Percentiles rank a stretch among this genome's conserved stretches.
Evolutionary conservation across 2,329 filamentous ascomycete species (phyloP).

Genomic region (Rutstroemia sp.): DNA sequence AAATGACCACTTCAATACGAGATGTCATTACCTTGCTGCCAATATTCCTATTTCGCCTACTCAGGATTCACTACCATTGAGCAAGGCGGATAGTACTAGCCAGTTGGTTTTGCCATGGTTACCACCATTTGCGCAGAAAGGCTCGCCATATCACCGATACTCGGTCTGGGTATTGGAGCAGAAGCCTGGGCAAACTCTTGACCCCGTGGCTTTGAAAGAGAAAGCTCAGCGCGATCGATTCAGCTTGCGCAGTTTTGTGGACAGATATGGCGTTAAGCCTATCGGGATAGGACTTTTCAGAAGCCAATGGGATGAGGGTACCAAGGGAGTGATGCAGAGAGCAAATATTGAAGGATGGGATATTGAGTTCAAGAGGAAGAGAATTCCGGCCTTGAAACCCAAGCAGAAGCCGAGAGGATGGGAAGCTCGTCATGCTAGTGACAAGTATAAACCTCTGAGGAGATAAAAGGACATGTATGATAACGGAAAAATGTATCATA

Average conservation of each 20-base stretch:
- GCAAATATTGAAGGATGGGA: conserved; percentile 68
- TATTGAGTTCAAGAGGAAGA: conserved; percentile 77
- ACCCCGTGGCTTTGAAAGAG: conserved; percentile 49
- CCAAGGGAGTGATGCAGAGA: conserved; percentile 77
- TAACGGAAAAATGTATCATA: conserved; percentile 10
- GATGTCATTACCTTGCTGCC: conserved; percentile 81
- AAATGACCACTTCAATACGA: conserved; percentile 66
- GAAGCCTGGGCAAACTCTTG: conserved; percentile 49
- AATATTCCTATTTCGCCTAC: conserved; percentile 60
- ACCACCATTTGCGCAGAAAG: conserved; percentile 81
- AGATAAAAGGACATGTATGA: conserved; percentile 7
- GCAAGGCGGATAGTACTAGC: conserved; percentile 45
- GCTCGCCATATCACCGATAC: conserved; percentile 83
- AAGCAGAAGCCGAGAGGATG: conserved; percentile 55
- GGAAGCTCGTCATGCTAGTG: conserved; percentile 58
- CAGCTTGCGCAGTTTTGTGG: conserved; percentile 65
- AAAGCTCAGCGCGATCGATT: conserved; percentile 58
- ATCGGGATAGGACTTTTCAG: conserved; percentile 87
- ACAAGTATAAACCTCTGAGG: conserved; percentile 50
- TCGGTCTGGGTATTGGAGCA: conserved; percentile 81
- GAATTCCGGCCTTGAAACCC: conserved; percentile 59
- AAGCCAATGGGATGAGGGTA: conserved; percentile 81
- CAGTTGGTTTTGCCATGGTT: conserved; percentile 76
- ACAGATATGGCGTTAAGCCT: conserved; percentile 60
- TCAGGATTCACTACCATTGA: conserved; percentile 56